A percentile compares a stretch with the other conserved stretches of the same genome.
These are phyloP conservation scores for Crithidia sp. DNA, from an alignment of 208 protist genomes.

Conservation along the genomic window DNA sequence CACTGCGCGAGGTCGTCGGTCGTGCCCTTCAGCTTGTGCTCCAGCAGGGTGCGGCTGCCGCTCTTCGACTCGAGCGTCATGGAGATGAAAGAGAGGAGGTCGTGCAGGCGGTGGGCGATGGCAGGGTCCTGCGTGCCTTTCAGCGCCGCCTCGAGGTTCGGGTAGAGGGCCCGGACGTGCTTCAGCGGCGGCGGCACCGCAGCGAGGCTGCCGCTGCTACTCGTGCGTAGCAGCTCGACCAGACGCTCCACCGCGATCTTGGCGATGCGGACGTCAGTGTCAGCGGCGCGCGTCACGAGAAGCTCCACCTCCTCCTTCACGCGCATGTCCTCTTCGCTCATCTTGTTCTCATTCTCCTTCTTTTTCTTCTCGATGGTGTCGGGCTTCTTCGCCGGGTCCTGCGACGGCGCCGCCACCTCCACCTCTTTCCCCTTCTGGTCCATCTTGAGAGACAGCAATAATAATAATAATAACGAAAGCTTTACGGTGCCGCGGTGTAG, in stretches of 20 bases:
- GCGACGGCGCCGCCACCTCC: slow-evolving; percentile 50
- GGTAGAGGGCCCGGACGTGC: slow-evolving; percentile 97
- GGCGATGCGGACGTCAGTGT: slow-evolving; percentile 80
- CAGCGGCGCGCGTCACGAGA: slow-evolving; percentile 84
- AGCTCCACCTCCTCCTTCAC: slow-evolving; percentile 96
- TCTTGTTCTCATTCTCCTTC: slow-evolving; percentile 64
- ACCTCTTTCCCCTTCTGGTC: slow-evolving; percentile 48
- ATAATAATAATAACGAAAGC: background rate
- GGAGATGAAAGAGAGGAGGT: slow-evolving; percentile 98
- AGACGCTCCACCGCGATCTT: slow-evolving; percentile 92
- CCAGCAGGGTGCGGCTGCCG: slow-evolving; percentile 80
- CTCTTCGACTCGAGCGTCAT: slow-evolving; percentile 96
- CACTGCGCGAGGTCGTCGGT: slow-evolving; percentile 94
- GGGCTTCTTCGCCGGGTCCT: slow-evolving; percentile 64
- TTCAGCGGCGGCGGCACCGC: slow-evolving; percentile 99
- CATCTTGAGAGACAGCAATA: slow-evolving; percentile 8
- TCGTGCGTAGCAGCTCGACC: slow-evolving; percentile 93
- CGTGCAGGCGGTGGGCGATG: slow-evolving; percentile 89
- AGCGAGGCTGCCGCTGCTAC: slow-evolving; percentile 97
- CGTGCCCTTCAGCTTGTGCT: slow-evolving; percentile 97
- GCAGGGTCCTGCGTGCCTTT: slow-evolving; percentile 58
- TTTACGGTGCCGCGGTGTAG: background rate
- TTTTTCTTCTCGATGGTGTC: slow-evolving; percentile 43
- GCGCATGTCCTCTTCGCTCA: slow-evolving; percentile 94
- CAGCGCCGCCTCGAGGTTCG: slow-evolving; percentile 88